Conservation (phyloP, 2,329 filamentous ascomycete genomes). For the Fusarium newnesense region DNA sequence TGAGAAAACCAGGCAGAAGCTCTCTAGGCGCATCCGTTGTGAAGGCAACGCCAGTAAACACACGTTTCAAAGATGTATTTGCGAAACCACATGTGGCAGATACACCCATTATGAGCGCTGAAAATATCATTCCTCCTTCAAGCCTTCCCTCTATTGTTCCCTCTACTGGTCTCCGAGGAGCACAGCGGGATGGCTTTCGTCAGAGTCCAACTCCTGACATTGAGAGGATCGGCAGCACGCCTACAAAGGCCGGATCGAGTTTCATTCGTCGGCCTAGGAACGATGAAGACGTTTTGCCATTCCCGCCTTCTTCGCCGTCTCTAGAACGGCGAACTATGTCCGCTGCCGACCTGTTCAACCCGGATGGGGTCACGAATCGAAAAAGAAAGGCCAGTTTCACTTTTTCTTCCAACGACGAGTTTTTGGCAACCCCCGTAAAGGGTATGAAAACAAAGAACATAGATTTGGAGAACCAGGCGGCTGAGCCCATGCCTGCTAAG, state of each 20-base stretch:
- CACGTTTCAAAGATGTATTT: constrained; percentile 64
- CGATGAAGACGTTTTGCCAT: constrained; percentile 40
- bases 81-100: constrained; percentile 44
- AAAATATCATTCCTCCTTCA: constrained; percentile 51
- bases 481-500: constrained; percentile 32
- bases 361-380: constrained; percentile 21
- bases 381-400: constrained; percentile 33
- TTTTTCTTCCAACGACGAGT: constrained; percentile 24
- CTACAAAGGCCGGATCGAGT: constrained; percentile 41
- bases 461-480: constrained; percentile 11
- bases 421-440: constrained; percentile 54
- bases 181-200: constrained; percentile 47
- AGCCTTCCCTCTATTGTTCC: constrained; percentile 53
- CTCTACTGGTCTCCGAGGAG: constrained; percentile 53
- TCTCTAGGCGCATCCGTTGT: constrained; percentile 56
- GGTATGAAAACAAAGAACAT: constrained; percentile 39
- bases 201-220: constrained; percentile 45
- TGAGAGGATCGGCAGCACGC: constrained; percentile 47
- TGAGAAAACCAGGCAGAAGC: constrained; percentile 60
- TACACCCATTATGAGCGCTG: constrained; percentile 36
- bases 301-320: constrained; percentile 52
- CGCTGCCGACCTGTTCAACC: constrained; percentile 24
- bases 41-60: constrained; percentile 67
- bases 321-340: constrained; percentile 40
- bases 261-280: constrained; percentile 46